Percentiles rank a stretch among this genome's conserved stretches.
These are phyloP conservation scores for Sporothrix phasma DNA, from an alignment of 2,329 filamentous ascomycete genomes.

Conservation along the genomic window DNA sequence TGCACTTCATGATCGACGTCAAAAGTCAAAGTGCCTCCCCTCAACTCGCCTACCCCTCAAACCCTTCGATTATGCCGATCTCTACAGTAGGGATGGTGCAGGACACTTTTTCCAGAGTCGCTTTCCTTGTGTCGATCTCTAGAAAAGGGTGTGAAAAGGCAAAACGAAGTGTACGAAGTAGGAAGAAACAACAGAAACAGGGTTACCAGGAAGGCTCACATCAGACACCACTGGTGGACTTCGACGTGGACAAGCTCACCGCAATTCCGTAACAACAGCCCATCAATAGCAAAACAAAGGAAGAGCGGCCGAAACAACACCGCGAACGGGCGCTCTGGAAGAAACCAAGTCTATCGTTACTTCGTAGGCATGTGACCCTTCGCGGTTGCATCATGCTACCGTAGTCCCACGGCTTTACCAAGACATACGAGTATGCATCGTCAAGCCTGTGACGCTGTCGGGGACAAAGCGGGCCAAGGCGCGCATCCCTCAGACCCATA, in stretches of 20 bases:
- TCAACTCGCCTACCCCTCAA: not conserved
- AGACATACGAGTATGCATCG: too few relatives aligned
- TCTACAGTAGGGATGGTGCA: not conserved
- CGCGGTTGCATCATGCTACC: not conserved
- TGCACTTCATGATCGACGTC: not conserved
- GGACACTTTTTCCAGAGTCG: not conserved
- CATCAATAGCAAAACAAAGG: not conserved
- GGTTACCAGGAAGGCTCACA: not conserved
- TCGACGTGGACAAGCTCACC: not conserved
- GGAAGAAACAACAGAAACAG: not conserved
- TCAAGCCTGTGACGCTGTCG: not conserved
- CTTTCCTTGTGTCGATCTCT: not conserved
- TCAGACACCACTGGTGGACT: too few relatives aligned
- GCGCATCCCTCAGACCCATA: too few relatives aligned
- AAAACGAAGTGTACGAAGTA: not conserved
- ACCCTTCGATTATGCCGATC: too few relatives aligned
- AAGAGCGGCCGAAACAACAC: not conserved
- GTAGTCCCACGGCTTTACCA: not conserved
- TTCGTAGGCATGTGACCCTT: not conserved
- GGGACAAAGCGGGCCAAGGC: not conserved
- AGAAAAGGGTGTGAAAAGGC: not conserved
- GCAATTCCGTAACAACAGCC: not conserved
- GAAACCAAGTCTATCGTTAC: too few relatives aligned
- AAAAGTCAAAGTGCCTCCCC: not conserved
- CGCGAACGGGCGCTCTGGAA: too few relatives aligned